A percentile compares a stretch with the other conserved stretches of the same genome.
phyloP scores from a whole-genome alignment of 2,329 filamentous ascomycete species.

The Colletotrichum brevisporum region DNA sequence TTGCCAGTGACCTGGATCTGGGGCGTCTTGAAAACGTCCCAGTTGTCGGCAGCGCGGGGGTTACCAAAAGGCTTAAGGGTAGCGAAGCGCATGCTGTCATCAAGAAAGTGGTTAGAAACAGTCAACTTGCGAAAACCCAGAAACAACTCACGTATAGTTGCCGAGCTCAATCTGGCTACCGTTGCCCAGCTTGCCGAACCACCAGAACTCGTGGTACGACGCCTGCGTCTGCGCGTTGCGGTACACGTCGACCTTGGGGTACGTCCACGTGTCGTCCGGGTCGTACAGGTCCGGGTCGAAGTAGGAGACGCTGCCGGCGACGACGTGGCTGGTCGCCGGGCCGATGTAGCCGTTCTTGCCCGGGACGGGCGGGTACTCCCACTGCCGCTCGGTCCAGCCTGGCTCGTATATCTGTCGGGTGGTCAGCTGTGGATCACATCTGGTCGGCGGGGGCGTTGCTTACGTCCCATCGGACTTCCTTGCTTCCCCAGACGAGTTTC shows the following conservation, averaged over 20 bases:
- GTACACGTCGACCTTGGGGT: conserved; percentile 48
- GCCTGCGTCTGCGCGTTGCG: conserved; percentile 41
- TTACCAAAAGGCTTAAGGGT: conserved; percentile 59
- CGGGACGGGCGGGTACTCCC: conserved; percentile 57
- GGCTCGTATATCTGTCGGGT: conserved; percentile 52
- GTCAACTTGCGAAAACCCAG: not conserved
- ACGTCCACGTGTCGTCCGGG: conserved; percentile 55
- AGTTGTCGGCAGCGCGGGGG: conserved; percentile 56
- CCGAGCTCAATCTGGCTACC: conserved; percentile 34
- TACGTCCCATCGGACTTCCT: conserved; percentile 42
- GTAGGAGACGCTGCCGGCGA: conserved; percentile 44
- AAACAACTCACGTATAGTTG: conserved; percentile 30
- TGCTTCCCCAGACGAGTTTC: conserved; percentile 41
- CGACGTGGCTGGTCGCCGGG: conserved; percentile 52
- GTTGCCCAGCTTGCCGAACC: conserved; percentile 40
- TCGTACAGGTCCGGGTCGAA: conserved; percentile 53
- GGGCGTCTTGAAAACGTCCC: conserved; percentile 56
- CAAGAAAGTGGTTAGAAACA: not conserved
- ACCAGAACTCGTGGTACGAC: conserved; percentile 31
- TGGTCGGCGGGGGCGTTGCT: not conserved
- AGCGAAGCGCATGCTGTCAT: conserved; percentile 54
- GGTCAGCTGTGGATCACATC: not conserved
- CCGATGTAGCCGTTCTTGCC: conserved; percentile 58
- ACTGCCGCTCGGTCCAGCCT: conserved; percentile 55
- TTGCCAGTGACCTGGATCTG: conserved; percentile 50